A percentile compares a stretch with the other conserved stretches of the same genome.
phyloP scores from a whole-genome alignment of 352 stramenopile species.

The Pythium aphanidermatum region DNA sequence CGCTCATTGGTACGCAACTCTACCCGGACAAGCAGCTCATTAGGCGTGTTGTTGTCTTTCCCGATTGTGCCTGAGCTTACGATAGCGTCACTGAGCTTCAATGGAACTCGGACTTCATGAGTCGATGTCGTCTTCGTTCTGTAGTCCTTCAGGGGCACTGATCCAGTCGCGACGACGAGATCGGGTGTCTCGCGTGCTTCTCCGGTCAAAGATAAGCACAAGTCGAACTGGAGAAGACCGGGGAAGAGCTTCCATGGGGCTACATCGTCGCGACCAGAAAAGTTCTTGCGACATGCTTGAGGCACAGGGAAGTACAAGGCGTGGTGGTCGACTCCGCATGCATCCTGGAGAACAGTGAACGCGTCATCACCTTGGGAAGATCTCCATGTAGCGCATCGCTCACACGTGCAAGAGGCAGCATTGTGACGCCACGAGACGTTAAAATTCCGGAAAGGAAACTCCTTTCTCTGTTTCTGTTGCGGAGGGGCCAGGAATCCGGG shows the following conservation, averaged over 20 bases:
- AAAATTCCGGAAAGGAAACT: slow-evolving; percentile 68
- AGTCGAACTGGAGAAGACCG: slow-evolving; percentile 63
- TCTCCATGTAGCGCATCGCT: slow-evolving; percentile 34
- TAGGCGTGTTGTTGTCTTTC: slow-evolving; percentile 4
- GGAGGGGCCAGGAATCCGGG: slow-evolving; percentile 10
- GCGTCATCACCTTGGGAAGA: slow-evolving; percentile 8
- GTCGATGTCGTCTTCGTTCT: slow-evolving; percentile 18
- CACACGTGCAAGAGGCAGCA: slow-evolving; percentile 35
- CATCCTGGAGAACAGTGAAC: slow-evolving; percentile 11
- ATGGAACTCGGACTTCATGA: slow-evolving; percentile 24
- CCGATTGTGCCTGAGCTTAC: not conserved
- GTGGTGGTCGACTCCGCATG: slow-evolving; percentile 70
- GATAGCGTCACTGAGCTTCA: slow-evolving; percentile 9
- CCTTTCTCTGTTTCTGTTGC: slow-evolving; percentile 49
- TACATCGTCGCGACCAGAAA: slow-evolving; percentile 66
- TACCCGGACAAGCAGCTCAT: slow-evolving; percentile 53
- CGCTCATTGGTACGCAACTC: slow-evolving; percentile 25
- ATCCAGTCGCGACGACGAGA: slow-evolving; percentile 48
- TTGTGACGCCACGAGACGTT: slow-evolving; percentile 76
- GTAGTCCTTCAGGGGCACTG: slow-evolving; percentile 42
- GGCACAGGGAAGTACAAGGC: slow-evolving; percentile 80
- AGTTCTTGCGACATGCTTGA: slow-evolving; percentile 71
- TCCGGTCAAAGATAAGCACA: slow-evolving; percentile 63
- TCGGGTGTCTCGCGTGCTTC: slow-evolving; percentile 65
- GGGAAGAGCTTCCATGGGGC: slow-evolving; percentile 73